Base-by-base conservation (phyloP, 192 early-diverging fungal genomes). In the Bifiguratus adelaidae region DNA sequence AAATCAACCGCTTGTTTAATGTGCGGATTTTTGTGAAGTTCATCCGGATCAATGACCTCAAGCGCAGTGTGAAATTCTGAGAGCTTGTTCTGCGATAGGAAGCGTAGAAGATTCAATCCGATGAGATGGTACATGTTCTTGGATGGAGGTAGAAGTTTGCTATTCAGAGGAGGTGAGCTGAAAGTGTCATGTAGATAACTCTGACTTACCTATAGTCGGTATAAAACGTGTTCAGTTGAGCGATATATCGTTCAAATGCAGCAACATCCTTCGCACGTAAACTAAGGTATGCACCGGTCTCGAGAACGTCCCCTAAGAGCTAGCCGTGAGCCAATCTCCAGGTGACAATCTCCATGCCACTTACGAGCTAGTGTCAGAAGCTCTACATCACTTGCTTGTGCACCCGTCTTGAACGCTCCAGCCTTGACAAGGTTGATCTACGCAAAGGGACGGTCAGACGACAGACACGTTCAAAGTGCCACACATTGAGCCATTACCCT, bases 21-120 rank as follows among this genome's bases (percentile, higher is more conserved):
- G 47, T 80, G 90, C 25, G 80, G 58, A 63, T 91, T 95, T 49
- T 58, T 68, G 32, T 77, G 71, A 12, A 95, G 62, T 59, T 89
- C 83, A 23, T 84, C 75, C 13, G 83, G 75, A 38, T 89, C 88
- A 48, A 98, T 88, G 46, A 74, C 74, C 48, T 98, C 95, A 25
- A 98, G 72, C 53, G 91, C 82, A n/a, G 91, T 92, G 65, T 98
- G 95, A 65, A 98, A 98, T 55, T 98, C 95, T n/a, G 92, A 84
- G 50, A 98, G 82, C 20, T 86, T 73, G 75, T 92, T 91, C 63
- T 98, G 91, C 19, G 92, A 79, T 28, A 98, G 71, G 54, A 98
- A 76, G 37, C 89, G 85, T 52, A 98, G 73, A 28, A 98, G 74
- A 52, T 98, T 94, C 33, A 96, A 71, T 2, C 95, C 95, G 21